Conservation (phyloP, 805 yeast genomes). For the Kodamaea restingae region DNA sequence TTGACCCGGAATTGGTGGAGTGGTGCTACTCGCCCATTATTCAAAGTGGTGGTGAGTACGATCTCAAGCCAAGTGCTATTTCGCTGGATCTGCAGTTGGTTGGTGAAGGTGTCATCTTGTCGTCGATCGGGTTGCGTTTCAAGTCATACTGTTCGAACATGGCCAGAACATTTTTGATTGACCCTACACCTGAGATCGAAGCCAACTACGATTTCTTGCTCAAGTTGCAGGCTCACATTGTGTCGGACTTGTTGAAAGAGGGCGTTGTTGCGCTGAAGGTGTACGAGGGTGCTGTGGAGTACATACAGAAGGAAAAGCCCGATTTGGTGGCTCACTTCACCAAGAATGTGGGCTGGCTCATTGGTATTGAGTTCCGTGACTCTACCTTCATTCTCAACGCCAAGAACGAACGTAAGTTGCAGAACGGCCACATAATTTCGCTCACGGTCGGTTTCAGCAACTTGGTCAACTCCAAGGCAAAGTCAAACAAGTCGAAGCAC, state of each 20-base stretch:
- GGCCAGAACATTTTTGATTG: constrained; percentile 84
- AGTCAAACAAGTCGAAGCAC: constrained; percentile 47
- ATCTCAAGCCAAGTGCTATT: constrained; percentile 77
- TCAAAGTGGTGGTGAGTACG: constrained; percentile 84
- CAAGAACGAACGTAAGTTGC: constrained; percentile 64
- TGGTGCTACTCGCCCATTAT: constrained; percentile 93
- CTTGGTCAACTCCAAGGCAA: constrained; percentile 44
- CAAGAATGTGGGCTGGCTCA: constrained; percentile 80
- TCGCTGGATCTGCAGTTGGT: constrained; percentile 61
- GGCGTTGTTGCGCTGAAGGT: constrained; percentile 67
- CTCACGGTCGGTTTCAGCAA: constrained; percentile 74
- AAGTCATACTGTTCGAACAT: constrained; percentile 85
- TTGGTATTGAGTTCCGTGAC: constrained; percentile 88
- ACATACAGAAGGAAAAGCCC: constrained; percentile 54
- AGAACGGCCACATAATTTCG: constrained; percentile 71
- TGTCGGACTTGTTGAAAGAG: constrained; percentile 51
- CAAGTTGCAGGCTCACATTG: constrained; percentile 63
- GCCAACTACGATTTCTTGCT: constrained; percentile 73
- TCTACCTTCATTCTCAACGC: constrained; percentile 66
- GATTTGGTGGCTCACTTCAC: constrained; percentile 62
- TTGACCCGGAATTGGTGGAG: constrained; percentile 73
- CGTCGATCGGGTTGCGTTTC: constrained; percentile 83
- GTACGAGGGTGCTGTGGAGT: constrained; percentile 59
- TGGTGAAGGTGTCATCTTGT: constrained; percentile 71
- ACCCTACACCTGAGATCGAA: constrained; percentile 78